Base-by-base conservation (phyloP, 2,329 filamentous ascomycete species). In the Pyrenophora teres region DNA sequence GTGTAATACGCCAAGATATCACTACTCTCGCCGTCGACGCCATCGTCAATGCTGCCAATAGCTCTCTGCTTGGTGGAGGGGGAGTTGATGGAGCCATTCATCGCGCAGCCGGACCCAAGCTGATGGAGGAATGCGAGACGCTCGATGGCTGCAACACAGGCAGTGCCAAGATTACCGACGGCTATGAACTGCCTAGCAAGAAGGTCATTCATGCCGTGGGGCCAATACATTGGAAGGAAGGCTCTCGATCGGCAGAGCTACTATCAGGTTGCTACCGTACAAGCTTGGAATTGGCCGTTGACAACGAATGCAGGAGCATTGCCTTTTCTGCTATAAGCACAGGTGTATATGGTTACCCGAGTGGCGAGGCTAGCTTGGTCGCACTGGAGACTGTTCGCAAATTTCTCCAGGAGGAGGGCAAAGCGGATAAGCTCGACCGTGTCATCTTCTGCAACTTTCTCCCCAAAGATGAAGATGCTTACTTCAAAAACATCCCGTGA, bases 1-100 rank as follows among this genome's bases (percentile, higher is more conserved):
- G 83, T 39, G 77, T 93, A 32, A 80, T 91, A 59, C 82, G 84
- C 50, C 84, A 85, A 62, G 91, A 96, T 72, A 95, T 97, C 73
- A 97, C 92, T 12, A 85, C 80, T 12, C 83, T 97, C 3, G 72
- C 81, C 27, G 81, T 92, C 39, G 90, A 92, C 67, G 88, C 88
- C 58, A 94, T 97, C 62, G 92, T 97, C 72, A 97, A 97, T 72
- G 93, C 94, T 1, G 93, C 94, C 38, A 97, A 97, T 73, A 76
- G 75, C 8, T 82, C 81, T 1, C 83, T 97, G 0, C 80, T 89
- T 0, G 92, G 92, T 47, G 94, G 94, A 46, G 91, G 92, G n/a
- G 94, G 94, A 31, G 92, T 97, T 13, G 79, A 81, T 50, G 79
- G 79, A 33, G 77, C 92, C 23, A 97, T 97, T 63, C 94, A 97